Base-by-base conservation (phyloP, 2,329 filamentous ascomycete genomes). In the Magnaporthales sp. region DNA sequence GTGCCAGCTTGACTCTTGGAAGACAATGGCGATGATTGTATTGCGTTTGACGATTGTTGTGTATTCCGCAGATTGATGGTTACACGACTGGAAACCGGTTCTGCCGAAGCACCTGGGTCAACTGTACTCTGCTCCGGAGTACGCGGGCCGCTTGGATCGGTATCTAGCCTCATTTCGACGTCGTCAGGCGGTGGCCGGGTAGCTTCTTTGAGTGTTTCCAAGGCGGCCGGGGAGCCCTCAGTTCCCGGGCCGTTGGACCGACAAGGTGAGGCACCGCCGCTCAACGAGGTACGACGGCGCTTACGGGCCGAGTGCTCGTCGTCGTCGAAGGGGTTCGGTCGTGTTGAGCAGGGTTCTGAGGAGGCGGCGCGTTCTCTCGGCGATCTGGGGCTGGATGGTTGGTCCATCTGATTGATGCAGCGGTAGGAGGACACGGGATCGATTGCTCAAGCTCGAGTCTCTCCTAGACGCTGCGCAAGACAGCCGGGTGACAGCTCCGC, bases 261-360 rank as follows among this genome's bases (percentile, higher is more conserved):
- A 72, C 83, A 84, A 68, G 82, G 80, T 29, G 86, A 88, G 67
- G 68, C 71, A 63, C 78, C 64, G 38, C 64, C 81, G 67, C 82
- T 82, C 65, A 81, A 77, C 15, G 86, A 88, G 31, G 86, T 87
- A 70, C 86, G 83, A 69, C 84, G 86, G 65, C 87, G 84, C 75
- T 89, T 89, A 70, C 86, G 81, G 67, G 86, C 81, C 58, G 82
- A 80, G 62, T 77, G 73, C 70, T 86, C 83, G 73, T 77, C 79
- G 76, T 88, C 85, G 77, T 87, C 82, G 74, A 89, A 89, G 56
- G 87, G 87, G 70, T 89, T 88, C 65, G 84, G 85, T 69, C 87
- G 83, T 71, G 83, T 86, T 72, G 86, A 84, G 76, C 82, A 82
- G 75, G 85, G 83, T 79, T 89, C 87, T 77, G 84, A 84, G 73